phyloP scores from a whole-genome alignment of 1,284 basidiomycete species.

The Moniliophthora roreri region DNA sequence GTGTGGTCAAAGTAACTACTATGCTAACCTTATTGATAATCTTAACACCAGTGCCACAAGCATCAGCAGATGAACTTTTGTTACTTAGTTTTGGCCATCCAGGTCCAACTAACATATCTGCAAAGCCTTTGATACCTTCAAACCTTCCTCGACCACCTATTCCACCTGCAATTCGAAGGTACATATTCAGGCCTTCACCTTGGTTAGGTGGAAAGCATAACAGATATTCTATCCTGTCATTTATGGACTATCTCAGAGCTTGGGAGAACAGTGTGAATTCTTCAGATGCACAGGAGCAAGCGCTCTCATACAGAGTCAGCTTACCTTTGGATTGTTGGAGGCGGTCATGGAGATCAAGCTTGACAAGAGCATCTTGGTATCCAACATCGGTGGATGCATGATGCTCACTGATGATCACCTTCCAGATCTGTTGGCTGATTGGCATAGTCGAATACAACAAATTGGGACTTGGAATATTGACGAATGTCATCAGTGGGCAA shows the following conservation, averaged over 20 bases:
- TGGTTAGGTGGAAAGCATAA: slow-evolving; percentile 1
- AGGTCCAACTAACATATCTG: no score
- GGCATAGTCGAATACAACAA: neutral
- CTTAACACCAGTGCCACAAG: no score
- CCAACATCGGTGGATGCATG: neutral
- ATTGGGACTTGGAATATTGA: neutral
- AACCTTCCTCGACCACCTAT: neutral
- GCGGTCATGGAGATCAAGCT: slow-evolving; percentile 2
- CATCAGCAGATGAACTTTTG: no score
- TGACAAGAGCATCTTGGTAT: neutral
- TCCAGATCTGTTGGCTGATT: neutral
- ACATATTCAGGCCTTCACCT: neutral
- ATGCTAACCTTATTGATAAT: no score
- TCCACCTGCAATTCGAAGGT: neutral
- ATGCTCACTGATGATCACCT: neutral
- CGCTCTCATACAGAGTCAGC: neutral
- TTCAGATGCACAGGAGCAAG: neutral
- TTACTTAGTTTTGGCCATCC: no score
- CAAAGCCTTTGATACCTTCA: neutral
- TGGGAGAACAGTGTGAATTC: neutral
- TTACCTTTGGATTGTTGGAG: slow-evolving; percentile 3
- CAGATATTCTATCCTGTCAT: neutral
- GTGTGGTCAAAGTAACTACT: no score
- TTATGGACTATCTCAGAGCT: neutral
- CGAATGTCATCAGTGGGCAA: neutral